Conservation (phyloP, 257 asterid species). For the Solanum verrucosum region DNA sequence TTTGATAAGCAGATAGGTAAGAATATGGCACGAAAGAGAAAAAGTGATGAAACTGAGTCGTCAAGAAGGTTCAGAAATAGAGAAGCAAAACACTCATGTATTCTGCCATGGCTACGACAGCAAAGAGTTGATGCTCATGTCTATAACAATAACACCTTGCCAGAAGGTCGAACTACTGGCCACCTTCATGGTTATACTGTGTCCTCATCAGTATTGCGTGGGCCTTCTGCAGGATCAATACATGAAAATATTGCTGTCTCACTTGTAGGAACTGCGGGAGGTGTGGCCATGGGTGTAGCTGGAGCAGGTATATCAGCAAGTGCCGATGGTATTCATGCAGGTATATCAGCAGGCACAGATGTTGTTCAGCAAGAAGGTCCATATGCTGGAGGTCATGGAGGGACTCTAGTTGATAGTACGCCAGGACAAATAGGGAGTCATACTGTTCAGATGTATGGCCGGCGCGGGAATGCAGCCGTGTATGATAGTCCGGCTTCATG, state of each 20-base stretch:
- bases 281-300: conserved; percentile 15
- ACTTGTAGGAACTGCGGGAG: neutral
- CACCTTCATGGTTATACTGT: conserved; percentile 1
- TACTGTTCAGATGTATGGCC: conserved; percentile 21
- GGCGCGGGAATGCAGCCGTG: neutral
- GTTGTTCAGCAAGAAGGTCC: conserved; percentile 18
- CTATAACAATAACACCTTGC: neutral
- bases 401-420: neutral
- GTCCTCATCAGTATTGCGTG: neutral
- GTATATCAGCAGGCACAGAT: neutral
- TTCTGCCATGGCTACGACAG: conserved; percentile 20
- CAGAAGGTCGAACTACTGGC: conserved; percentile 6
- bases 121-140: conserved; percentile 5
- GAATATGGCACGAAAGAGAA: conserved; percentile 41
- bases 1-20: conserved; percentile 12
- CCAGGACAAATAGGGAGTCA: neutral
- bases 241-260: neutral
- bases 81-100: conserved; percentile 44
- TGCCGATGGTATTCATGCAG: neutral
- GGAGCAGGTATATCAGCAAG: conserved; percentile 10
- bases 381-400: conserved; percentile 11
- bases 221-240: neutral
- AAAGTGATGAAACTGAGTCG: conserved; percentile 32
- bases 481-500: neutral
- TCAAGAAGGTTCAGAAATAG: conserved; percentile 24